Conservation (phyloP, 179 eudicot genomes). For the Actinidia chinensis region DNA sequence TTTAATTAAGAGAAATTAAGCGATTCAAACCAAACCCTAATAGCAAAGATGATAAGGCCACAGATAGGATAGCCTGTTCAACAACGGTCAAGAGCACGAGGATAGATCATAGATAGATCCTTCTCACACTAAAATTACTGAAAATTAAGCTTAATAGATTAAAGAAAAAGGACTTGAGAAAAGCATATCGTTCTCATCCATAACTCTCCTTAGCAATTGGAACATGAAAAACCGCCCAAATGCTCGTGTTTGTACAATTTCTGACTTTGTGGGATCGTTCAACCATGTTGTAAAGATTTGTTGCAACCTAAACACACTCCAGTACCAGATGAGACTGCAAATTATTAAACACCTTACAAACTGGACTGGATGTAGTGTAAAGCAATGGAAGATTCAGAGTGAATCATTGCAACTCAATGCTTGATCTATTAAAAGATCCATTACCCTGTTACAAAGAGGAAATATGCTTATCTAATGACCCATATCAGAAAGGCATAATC, state of each 20-base stretch:
- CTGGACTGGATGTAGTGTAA: not conserved
- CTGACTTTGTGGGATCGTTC: too few species aligned
- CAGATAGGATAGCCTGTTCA: not conserved
- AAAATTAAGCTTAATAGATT: not conserved
- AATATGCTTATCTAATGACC: not conserved
- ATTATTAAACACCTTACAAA: not conserved
- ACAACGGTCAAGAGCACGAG: not conserved
- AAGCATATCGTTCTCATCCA: too few species aligned
- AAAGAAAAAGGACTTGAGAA: too few species aligned
- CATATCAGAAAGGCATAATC: not conserved
- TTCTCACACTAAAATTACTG: not conserved
- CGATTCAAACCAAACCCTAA: not conserved
- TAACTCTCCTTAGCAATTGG: too few species aligned
- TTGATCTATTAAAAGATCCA: not conserved
- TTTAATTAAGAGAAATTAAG: too few species aligned
- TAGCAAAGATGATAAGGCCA: not conserved
- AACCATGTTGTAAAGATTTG: too few species aligned
- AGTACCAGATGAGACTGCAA: too few species aligned
- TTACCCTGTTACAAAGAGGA: not conserved
- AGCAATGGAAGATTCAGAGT: not conserved
- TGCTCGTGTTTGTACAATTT: too few species aligned
- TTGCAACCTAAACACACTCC: too few species aligned
- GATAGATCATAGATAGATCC: too few species aligned
- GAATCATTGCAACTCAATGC: not conserved
- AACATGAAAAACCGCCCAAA: too few species aligned